Evolutionary conservation across 371 early-diverging fungal genomes (phyloP).

Genomic region (Mortierella sp.): DNA sequence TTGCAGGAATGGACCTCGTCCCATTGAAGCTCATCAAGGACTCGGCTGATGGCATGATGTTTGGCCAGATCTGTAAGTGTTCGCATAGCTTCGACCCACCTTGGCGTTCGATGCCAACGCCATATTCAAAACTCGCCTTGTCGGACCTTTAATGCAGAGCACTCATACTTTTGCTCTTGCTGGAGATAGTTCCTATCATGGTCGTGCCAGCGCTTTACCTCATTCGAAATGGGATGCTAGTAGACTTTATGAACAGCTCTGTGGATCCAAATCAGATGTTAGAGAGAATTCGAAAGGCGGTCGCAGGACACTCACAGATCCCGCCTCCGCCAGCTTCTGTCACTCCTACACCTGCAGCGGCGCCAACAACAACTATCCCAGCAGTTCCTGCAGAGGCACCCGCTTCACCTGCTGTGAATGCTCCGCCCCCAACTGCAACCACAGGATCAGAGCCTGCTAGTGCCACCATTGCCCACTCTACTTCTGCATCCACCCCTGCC

Average conservation of each 20-base stretch:
- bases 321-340: slow-evolving; percentile 30
- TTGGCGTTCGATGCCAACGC: background rate
- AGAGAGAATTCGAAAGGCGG: slow-evolving; percentile 39
- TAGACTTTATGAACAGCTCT: slow-evolving; percentile 45
- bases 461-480: background rate
- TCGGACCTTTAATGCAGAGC: background rate
- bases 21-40: slow-evolving; percentile 39
- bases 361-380: background rate
- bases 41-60: slow-evolving; percentile 50
- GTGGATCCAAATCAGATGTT: slow-evolving; percentile 44
- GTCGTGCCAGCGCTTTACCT: slow-evolving; percentile 46
- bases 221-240: slow-evolving; percentile 49
- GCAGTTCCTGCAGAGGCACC: background rate
- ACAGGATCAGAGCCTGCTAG: background rate
- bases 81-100: background rate
- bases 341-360: background rate
- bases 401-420: background rate
- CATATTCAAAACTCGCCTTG: background rate
- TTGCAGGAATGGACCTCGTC: slow-evolving; percentile 24
- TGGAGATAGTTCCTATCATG: slow-evolving; percentile 46
- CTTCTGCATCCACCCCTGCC: background rate
- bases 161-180: background rate
- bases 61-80: slow-evolving; percentile 56
- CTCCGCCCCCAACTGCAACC: slow-evolving; percentile 5
- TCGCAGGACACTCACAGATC: slow-evolving; percentile 40